Evolutionary conservation across 345 rosid genomes (phyloP).

Genomic region (Pistacia integerrima): DNA sequence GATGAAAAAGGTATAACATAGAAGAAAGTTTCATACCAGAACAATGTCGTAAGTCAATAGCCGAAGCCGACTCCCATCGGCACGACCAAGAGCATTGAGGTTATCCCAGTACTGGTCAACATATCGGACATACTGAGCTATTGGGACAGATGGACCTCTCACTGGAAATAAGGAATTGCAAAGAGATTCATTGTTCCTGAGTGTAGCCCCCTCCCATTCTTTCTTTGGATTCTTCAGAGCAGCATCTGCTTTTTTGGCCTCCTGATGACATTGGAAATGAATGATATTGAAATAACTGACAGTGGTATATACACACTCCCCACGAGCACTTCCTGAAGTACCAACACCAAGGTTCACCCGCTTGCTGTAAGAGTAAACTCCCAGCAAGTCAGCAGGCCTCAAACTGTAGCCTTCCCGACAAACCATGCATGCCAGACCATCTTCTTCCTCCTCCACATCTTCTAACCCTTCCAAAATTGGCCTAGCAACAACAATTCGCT

Average conservation of each 20-base stretch:
- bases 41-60: slow-evolving; percentile 22
- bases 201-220: slow-evolving; percentile 99
- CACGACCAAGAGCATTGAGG: slow-evolving; percentile 47
- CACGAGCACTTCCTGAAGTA: slow-evolving; percentile 90
- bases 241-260: slow-evolving; percentile 96
- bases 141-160: slow-evolving; percentile 83
- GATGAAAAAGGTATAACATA: background rate
- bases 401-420: slow-evolving; percentile 97
- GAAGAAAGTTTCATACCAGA: too few species aligned
- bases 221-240: slow-evolving; percentile 94
- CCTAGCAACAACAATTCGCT: slow-evolving; percentile 75
- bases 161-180: slow-evolving; percentile 96
- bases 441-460: slow-evolving; percentile 94
- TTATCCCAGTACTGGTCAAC: too few species aligned
- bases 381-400: slow-evolving; percentile 89
- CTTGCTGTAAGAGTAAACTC: slow-evolving; percentile 88
- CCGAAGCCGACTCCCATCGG: slow-evolving; percentile 53
- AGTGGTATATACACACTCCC: slow-evolving; percentile 93
- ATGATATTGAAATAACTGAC: slow-evolving; percentile 92
- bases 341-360: slow-evolving; percentile 92
- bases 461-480: slow-evolving; percentile 95
- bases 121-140: slow-evolving; percentile 56
- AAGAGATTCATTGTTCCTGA: slow-evolving; percentile 92
- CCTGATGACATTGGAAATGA: slow-evolving; percentile 99
- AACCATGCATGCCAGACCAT: slow-evolving; percentile 98